Conservation (phyloP, 176 grass and related monocot genomes). For the Bromus sterilis region DNA sequence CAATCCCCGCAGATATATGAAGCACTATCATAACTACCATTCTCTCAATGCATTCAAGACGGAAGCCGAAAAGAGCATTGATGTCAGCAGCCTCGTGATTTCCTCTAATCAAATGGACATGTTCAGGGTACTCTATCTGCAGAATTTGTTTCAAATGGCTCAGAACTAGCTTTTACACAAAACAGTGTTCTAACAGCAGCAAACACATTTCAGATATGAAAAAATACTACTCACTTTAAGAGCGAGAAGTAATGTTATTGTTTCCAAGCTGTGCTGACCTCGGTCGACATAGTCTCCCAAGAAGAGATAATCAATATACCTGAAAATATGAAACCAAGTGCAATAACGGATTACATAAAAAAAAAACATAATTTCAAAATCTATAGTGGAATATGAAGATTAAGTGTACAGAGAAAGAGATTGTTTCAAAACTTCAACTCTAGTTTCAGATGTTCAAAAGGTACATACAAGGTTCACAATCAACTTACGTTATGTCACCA, state of each 20-base stretch:
- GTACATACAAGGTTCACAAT: conserved; percentile 7
- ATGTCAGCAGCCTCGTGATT: conserved; percentile 99
- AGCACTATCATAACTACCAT: conserved; percentile 52
- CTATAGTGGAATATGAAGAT: not conserved
- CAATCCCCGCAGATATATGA: conserved; percentile 1
- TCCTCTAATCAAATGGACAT: conserved; percentile 88
- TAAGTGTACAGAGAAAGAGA: not conserved
- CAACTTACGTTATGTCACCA: conserved; percentile 91
- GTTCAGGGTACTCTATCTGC: conserved; percentile 97
- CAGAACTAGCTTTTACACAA: conserved; percentile 17
- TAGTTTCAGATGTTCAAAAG: conserved; percentile 23
- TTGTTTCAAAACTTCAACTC: not conserved
- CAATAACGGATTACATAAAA: not conserved
- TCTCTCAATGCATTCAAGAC: conserved; percentile 96
- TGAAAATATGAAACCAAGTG: conserved; percentile 25
- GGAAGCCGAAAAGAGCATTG: conserved; percentile 97
- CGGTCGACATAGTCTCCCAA: conserved; percentile 99
- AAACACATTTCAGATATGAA: not conserved
- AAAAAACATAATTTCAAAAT: conserved; percentile 13
- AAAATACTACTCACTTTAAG: conserved; percentile 65
- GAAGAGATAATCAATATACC: conserved; percentile 99
- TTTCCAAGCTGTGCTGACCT: conserved; percentile 98
- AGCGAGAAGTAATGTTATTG: conserved; percentile 92
- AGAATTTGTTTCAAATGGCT: conserved; percentile 23
- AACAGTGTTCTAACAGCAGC: not conserved